Evolutionary conservation across 164 flowering plant genomes (phyloP), one percentile per base, ranked within the genome.

Genomic region (grape (Vitis vinifera)): DNA sequence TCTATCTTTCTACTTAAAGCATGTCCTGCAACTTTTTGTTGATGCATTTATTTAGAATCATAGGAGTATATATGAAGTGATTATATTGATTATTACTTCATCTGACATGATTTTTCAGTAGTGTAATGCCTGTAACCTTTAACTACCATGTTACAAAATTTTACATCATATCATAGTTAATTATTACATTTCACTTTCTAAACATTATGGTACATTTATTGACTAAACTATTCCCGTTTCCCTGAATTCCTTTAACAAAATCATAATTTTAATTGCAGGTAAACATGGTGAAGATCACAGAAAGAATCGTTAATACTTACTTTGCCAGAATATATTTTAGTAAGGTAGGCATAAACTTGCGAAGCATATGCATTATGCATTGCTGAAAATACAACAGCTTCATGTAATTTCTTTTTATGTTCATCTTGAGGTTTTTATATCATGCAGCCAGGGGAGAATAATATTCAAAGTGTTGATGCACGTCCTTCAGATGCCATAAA

Each of bases 401-500:
- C 17, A 27, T 52, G n/a, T 30, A 23, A 16, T 19, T 47, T 47
- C 52, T 10, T 63, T 72, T 37, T 50, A 15, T 14, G 13, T n/a
- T 73, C 61, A 59, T 47, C 11, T 67, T 58, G 59, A 68, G 4
- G 37, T 16, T 68, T n/a, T 56, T 63, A 31, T 59, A 55, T 63
- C 77, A 55, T 82, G 76, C 83, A 92, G 98, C 83, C 82, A 68
- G 98, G 91, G 69, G 82, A 83, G 66, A 77, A 72, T 62, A 79
- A 79, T 49, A 61, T 76, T 69, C 62, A 88, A 14, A 84, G 81
- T 76, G 82, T 90, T 67, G 98, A 92, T 81, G 87, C 85, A 56
- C 90, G 94, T 12, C 94, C 96, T n/a, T 90, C 98, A 55, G 98
- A 92, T 86, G 96, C 98, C 75, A 88, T 92, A 64, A 92, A 88